These are phyloP conservation scores for Citrus hindsii DNA, from an alignment of 345 rosid genomes.

Conservation along the genomic window DNA sequence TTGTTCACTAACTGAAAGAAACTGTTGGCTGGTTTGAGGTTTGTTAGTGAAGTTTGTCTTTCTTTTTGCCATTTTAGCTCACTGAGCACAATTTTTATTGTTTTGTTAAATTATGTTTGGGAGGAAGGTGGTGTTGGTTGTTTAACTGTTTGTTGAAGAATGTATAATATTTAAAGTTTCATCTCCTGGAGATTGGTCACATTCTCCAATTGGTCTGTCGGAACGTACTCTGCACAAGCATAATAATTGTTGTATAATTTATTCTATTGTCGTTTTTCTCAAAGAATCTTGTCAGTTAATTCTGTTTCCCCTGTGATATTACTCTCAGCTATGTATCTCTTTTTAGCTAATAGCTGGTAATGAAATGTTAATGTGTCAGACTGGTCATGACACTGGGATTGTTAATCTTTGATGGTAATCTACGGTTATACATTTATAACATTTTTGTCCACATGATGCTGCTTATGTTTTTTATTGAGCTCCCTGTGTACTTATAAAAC, in stretches of 20 bases:
- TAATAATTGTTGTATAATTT: not conserved
- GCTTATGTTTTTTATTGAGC: not conserved
- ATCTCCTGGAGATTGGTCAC: not conserved
- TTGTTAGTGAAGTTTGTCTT: not conserved
- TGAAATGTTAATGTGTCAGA: not conserved
- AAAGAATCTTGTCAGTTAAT: not conserved
- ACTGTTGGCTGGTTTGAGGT: not conserved
- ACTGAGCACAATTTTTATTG: not conserved
- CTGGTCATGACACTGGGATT: not conserved
- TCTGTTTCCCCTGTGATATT: not conserved
- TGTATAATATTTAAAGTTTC: not conserved
- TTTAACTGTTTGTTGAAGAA: not conserved
- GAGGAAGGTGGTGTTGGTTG: not conserved
- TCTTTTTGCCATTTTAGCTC: not conserved
- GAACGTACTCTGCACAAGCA: not conserved
- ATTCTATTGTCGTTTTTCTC: not conserved
- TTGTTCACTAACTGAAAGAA: not conserved
- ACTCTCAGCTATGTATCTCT: not conserved
- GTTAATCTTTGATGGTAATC: not conserved
- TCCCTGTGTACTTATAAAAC: not conserved
- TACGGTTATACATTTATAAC: not conserved
- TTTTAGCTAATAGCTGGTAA: not conserved
- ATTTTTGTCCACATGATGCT: not conserved
- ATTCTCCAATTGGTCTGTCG: not conserved
- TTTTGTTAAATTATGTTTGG: not conserved